Conservation (phyloP, 495 filamentous ascomycete genomes). For the Daldinia vernicosa region DNA sequence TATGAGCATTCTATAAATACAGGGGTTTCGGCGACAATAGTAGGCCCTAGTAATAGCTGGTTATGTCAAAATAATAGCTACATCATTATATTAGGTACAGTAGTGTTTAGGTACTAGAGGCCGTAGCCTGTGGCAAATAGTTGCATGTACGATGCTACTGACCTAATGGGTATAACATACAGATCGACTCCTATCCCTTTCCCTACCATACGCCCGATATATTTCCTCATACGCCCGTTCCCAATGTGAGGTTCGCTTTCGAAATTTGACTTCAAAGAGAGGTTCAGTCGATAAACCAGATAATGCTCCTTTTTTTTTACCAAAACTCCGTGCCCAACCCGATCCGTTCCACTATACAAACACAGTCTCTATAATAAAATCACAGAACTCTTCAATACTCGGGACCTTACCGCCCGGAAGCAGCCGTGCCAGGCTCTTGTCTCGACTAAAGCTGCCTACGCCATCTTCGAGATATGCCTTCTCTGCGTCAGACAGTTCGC, state of each 20-base stretch:
- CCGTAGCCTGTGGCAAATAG: slow-evolving; percentile 7
- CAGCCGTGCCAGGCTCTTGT: slow-evolving; percentile 40
- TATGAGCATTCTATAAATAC: not conserved
- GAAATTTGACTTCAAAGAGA: slow-evolving; percentile 12
- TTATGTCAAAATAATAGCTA: not conserved
- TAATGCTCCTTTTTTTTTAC: slow-evolving; percentile 28
- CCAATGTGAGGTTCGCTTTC: slow-evolving; percentile 30
- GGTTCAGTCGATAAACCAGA: slow-evolving; percentile 13
- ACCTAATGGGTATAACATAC: slow-evolving; percentile 25
- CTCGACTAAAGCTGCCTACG: slow-evolving; percentile 40
- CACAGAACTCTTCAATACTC: slow-evolving; percentile 54
- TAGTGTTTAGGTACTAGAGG: slow-evolving; percentile 9
- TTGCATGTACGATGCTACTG: slow-evolving; percentile 37
- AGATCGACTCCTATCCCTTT: not conserved
- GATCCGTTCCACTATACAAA: slow-evolving; percentile 45
- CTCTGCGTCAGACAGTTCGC: slow-evolving; percentile 58
- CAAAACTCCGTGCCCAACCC: slow-evolving; percentile 19
- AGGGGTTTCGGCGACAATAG: not conserved
- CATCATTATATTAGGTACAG: not conserved
- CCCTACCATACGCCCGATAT: slow-evolving; percentile 5
- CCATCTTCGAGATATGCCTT: slow-evolving; percentile 57
- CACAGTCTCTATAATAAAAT: slow-evolving; percentile 55
- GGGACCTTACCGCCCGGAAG: slow-evolving; percentile 49
- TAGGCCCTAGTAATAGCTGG: not conserved
- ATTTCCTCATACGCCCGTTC: slow-evolving; percentile 13